Conservation (phyloP, 73 alveolate genomes). For the Halteria grandinella region DNA sequence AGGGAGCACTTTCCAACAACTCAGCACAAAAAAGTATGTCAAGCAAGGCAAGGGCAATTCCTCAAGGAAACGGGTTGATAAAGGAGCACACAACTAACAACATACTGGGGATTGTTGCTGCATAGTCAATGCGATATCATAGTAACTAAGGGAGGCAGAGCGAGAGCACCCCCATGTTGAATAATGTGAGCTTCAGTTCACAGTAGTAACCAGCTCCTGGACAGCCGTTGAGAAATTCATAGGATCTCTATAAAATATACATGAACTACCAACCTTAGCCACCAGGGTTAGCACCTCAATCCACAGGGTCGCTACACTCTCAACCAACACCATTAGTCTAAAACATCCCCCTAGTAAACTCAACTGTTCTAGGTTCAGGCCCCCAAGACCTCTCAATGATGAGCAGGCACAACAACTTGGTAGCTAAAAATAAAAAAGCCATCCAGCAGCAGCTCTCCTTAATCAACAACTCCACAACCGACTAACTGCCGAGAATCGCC, state of each 20-base stretch:
- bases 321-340: neutral
- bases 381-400: constrained; percentile 10
- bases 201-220: constrained; percentile 11
- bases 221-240: constrained; percentile 13
- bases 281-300: neutral
- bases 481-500: neutral
- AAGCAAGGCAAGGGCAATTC: constrained; percentile 5
- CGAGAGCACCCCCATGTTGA: neutral
- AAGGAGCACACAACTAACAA: constrained; percentile 15
- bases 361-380: too few species aligned
- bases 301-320: neutral
- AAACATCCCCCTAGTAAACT: constrained; percentile 8
- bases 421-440: constrained; percentile 18
- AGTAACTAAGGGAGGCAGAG: neutral
- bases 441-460: neutral
- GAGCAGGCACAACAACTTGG: constrained; percentile 44
- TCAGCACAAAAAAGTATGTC: too few species aligned
- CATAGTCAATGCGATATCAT: neutral
- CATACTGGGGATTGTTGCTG: neutral
- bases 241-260: constrained; percentile 31
- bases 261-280: constrained; percentile 12
- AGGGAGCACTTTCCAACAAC: constrained; percentile 1
- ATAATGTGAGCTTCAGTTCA: neutral
- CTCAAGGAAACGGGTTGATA: constrained; percentile 2
- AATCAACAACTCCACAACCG: neutral